A percentile compares a stretch with the other conserved stretches of the same genome.
Conservation (phyloP, 495 filamentous ascomycete species). For the Neurospora sublineolata region DNA sequence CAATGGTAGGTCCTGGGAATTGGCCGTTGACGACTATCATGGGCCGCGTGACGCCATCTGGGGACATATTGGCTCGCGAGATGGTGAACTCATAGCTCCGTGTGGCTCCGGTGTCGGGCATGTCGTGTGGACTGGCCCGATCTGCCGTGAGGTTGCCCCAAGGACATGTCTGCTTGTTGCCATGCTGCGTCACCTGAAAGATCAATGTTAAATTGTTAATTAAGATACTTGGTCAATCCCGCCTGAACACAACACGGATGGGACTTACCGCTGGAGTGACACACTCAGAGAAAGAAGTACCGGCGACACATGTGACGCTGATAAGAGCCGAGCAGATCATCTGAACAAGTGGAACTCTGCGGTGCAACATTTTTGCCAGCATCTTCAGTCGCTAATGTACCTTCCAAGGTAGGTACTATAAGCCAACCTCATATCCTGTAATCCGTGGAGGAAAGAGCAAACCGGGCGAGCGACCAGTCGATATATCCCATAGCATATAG, state of each 20-base stretch:
- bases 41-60: background rate
- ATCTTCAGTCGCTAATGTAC: background rate
- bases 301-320: background rate
- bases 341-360: background rate
- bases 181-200: background rate
- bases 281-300: background rate
- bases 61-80: slow-evolving; percentile 2
- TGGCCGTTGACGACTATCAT: slow-evolving; percentile 19
- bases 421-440: background rate
- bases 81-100: background rate
- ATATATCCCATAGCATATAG: background rate
- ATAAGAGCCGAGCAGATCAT: background rate
- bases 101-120: background rate
- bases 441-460: background rate
- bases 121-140: background rate
- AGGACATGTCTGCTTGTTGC: background rate
- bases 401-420: background rate
- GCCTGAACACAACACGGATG: background rate
- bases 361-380: background rate
- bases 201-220: background rate
- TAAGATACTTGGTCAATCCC: background rate
- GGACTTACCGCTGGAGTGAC: background rate
- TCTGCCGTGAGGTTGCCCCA: background rate
- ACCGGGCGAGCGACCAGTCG: background rate
- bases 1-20: slow-evolving; percentile 40